phyloP scores from a whole-genome alignment of 768 basidiomycete species.

The Boletus tylopilopsis region DNA sequence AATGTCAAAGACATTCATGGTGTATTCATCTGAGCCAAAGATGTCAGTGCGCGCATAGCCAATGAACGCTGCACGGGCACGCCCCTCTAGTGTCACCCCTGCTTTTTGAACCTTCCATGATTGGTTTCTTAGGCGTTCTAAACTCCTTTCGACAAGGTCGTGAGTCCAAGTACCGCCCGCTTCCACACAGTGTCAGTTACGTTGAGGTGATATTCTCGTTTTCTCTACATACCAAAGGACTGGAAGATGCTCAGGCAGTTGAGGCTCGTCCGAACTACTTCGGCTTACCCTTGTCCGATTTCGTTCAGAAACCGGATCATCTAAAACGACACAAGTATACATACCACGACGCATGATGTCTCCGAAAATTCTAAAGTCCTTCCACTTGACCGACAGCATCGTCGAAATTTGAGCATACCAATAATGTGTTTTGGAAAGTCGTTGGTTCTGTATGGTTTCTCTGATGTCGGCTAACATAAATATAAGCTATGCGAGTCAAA shows the following conservation, averaged over 20 bases:
- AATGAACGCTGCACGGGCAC: too few species aligned
- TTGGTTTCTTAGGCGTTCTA: background rate
- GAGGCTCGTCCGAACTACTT: slow-evolving; percentile 17
- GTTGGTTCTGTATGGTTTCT: background rate
- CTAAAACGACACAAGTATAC: background rate
- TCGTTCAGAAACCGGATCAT: background rate
- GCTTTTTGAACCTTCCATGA: slow-evolving; percentile 22
- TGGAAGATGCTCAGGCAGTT: slow-evolving; percentile 19
- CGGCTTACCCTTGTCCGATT: slow-evolving; percentile 7
- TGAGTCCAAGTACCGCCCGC: slow-evolving; percentile 1
- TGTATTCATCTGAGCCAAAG: slow-evolving; percentile 19
- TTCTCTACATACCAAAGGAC: slow-evolving; percentile 10
- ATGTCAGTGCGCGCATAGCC: too few species aligned
- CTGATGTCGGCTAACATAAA: slow-evolving; percentile 13
- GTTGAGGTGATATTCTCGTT: background rate
- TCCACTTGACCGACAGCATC: slow-evolving; percentile 19
- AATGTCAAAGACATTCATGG: background rate
- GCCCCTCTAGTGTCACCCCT: slow-evolving; percentile 21
- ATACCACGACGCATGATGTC: slow-evolving; percentile 22
- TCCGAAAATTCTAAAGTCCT: slow-evolving; percentile 20
- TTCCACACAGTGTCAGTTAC: slow-evolving; percentile 4
- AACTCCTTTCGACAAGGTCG: slow-evolving; percentile 10
- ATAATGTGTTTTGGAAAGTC: slow-evolving; percentile 12
- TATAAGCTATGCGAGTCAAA: background rate
- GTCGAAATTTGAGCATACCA: slow-evolving; percentile 19